These are phyloP conservation scores for Harringtonia lauricola DNA, from an alignment of 2,329 filamentous ascomycete genomes.

Conservation along the genomic window DNA sequence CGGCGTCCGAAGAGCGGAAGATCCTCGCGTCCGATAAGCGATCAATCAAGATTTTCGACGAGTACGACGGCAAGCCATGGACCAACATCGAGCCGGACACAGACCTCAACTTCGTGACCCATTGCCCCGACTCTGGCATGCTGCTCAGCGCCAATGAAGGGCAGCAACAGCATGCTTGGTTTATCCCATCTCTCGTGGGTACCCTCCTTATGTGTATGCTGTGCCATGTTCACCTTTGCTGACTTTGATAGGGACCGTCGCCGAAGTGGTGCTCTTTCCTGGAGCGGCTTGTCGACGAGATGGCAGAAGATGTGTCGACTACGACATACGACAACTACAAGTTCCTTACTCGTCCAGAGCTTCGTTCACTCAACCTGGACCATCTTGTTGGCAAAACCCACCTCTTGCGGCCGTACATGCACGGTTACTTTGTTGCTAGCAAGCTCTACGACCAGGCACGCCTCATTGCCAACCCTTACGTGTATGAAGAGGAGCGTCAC, in stretches of 20 bases:
- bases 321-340: constrained; percentile 99
- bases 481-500: constrained; percentile 83
- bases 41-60: constrained; percentile 96
- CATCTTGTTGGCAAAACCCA: constrained; percentile 88
- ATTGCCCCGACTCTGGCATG: constrained; percentile 90
- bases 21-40: constrained; percentile 87
- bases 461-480: constrained; percentile 84
- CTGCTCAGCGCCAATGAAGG: constrained; percentile 94
- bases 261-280: constrained; percentile 95
- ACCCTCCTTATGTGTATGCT: background rate
- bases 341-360: constrained; percentile 81
- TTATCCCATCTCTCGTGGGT: constrained; percentile 14
- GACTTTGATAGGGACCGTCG: constrained; percentile 52
- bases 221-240: background rate
- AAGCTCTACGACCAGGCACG: constrained; percentile 91
- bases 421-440: constrained; percentile 94
- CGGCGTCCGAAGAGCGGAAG: constrained; percentile 68
- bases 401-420: constrained; percentile 91
- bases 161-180: constrained; percentile 75
- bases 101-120: constrained; percentile 88
- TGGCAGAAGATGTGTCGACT: constrained; percentile 71
- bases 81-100: constrained; percentile 91
- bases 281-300: constrained; percentile 96
- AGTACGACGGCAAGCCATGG: constrained; percentile 74
- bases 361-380: constrained; percentile 74